Percentiles rank a stretch among this genome's conserved stretches.
These are phyloP conservation scores for Coemansia sp. DNA, from an alignment of 371 early-diverging fungal genomes.

Conservation along the genomic window DNA sequence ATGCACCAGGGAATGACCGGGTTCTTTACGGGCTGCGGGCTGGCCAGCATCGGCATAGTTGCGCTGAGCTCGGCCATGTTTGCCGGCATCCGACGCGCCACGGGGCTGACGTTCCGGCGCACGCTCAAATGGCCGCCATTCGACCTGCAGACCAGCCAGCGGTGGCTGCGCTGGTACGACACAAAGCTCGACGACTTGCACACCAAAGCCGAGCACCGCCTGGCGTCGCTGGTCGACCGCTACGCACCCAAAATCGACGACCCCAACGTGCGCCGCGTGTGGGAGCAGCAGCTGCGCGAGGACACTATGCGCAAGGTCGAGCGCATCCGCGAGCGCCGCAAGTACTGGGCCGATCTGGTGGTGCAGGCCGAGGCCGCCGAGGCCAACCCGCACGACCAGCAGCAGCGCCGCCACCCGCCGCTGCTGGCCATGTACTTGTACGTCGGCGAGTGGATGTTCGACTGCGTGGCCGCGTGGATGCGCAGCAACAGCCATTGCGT, in stretches of 20 bases:
- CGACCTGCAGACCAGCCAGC: slow-evolving; percentile 3
- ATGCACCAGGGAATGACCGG: neutral
- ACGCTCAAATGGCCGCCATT: slow-evolving; percentile 14
- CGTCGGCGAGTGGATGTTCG: slow-evolving; percentile 28
- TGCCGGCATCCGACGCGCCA: slow-evolving; percentile 35
- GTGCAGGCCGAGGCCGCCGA: neutral
- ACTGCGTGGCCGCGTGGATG: slow-evolving; percentile 23
- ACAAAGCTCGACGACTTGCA: slow-evolving; percentile 16
- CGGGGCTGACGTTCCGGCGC: slow-evolving; percentile 31
- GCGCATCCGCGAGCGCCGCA: slow-evolving; percentile 14
- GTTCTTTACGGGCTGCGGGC: neutral
- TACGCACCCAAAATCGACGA: slow-evolving; percentile 10
- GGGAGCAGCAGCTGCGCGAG: slow-evolving; percentile 33
- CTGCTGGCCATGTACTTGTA: slow-evolving; percentile 21
- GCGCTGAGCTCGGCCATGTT: slow-evolving; percentile 19
- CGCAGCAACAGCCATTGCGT: neutral
- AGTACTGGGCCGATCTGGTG: slow-evolving; percentile 8
- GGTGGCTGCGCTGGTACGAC: slow-evolving; percentile 38
- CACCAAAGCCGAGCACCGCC: slow-evolving; percentile 16
- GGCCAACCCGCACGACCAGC: neutral
- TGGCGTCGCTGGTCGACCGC: slow-evolving; percentile 1
- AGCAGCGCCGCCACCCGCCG: slow-evolving; percentile 1
- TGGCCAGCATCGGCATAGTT: neutral
- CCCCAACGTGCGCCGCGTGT: slow-evolving; percentile 17
- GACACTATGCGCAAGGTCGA: slow-evolving; percentile 21